phyloP scores from a whole-genome alignment of 2,329 filamentous ascomycete species.

The Fusarium albidum region DNA sequence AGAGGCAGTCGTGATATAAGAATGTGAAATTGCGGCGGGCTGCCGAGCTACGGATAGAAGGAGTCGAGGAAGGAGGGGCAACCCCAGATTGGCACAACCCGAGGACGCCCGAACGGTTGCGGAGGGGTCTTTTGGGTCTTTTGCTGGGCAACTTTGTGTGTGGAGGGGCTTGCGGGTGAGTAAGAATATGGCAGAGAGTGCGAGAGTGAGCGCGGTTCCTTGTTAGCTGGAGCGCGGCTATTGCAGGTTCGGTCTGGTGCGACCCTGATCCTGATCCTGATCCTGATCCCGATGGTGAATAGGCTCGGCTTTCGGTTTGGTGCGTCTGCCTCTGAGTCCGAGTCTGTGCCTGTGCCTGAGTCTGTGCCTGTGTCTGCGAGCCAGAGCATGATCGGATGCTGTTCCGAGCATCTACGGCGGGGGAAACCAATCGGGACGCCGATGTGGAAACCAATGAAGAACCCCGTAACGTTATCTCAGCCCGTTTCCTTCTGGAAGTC shows the following conservation, averaged over 20 bases:
- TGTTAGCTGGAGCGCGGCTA: constrained; percentile 32
- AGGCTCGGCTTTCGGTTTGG: not conserved
- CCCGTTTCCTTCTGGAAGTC: not conserved
- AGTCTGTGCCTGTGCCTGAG: too few relatives aligned
- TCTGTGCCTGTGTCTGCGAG: not conserved
- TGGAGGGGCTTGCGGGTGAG: constrained; percentile 18
- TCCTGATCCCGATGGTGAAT: not conserved
- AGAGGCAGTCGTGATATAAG: constrained; percentile 30
- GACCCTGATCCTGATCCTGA: too few relatives aligned
- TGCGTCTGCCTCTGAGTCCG: too few relatives aligned
- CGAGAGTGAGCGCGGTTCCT: constrained; percentile 11
- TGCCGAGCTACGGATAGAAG: constrained; percentile 5
- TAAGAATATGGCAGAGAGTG: constrained; percentile 26
- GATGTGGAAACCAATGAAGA: too few relatives aligned
- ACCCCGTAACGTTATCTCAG: too few relatives aligned
- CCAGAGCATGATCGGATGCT: constrained; percentile 12
- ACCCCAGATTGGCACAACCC: constrained; percentile 28
- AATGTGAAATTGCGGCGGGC: constrained; percentile 23
- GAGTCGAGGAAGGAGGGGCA: constrained; percentile 34
- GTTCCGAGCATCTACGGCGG: constrained; percentile 12
- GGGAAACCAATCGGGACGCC: too few relatives aligned
- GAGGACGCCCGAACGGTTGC: constrained; percentile 36
- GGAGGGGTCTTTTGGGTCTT: constrained; percentile 17
- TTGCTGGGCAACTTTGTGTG: constrained; percentile 27
- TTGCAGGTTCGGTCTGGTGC: constrained; percentile 32